phyloP scores from a whole-genome alignment of 805 yeast genomes.

The Saccharomyces kudriavzevii region DNA sequence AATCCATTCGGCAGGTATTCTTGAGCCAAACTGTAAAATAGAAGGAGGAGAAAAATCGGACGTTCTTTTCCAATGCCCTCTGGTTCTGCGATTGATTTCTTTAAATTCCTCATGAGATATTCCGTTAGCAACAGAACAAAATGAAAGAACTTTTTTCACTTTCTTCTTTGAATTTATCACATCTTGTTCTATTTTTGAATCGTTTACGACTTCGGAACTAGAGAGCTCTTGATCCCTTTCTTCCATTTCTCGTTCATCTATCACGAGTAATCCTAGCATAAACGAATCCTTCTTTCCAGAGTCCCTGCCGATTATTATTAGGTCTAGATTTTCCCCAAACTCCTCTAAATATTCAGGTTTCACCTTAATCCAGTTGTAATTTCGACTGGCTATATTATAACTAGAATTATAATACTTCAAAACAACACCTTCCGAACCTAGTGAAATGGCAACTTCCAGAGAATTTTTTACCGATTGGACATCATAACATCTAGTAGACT shows the following conservation, averaged over 20 bases:
- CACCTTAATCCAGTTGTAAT: constrained; percentile 72
- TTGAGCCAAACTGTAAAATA: constrained; percentile 47
- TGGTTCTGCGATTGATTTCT: constrained; percentile 47
- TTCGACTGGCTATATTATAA: constrained; percentile 56
- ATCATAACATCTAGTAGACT: constrained; percentile 33
- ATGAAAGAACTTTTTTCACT: constrained; percentile 43
- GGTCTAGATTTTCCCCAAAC: constrained; percentile 79
- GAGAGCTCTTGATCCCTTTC: not conserved
- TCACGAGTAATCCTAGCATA: constrained; percentile 60
- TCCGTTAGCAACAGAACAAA: constrained; percentile 82
- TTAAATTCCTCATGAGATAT: constrained; percentile 56
- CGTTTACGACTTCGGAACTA: not conserved
- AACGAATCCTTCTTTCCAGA: constrained; percentile 62
- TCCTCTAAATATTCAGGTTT: constrained; percentile 86
- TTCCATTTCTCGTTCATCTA: constrained; percentile 27
- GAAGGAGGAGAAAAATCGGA: constrained; percentile 36
- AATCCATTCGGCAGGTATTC: constrained; percentile 68
- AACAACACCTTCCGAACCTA: constrained; percentile 74
- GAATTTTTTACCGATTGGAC: constrained; percentile 49
- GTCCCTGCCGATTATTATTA: constrained; percentile 70
- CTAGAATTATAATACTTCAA: constrained; percentile 53
- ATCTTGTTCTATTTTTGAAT: not conserved
- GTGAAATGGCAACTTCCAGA: constrained; percentile 48
- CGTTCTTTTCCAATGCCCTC: constrained; percentile 52
- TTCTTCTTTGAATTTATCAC: constrained; percentile 3